phyloP scores from a whole-genome alignment of 2,329 filamentous ascomycete genomes.

The Elsinoe perseae region DNA sequence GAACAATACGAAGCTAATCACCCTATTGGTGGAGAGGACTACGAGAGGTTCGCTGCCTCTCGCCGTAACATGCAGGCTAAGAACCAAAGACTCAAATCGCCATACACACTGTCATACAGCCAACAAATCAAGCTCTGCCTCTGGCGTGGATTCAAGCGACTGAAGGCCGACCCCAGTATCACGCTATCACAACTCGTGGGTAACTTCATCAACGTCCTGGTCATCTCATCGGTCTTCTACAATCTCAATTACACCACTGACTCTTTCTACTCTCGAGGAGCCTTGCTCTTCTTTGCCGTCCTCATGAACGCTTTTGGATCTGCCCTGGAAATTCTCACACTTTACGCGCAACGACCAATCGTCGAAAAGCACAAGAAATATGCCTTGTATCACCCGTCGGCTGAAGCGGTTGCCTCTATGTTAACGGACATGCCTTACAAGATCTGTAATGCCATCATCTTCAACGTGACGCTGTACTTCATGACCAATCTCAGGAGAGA shows the following conservation, averaged over 20 bases:
- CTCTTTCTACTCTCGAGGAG: conserved; percentile 72
- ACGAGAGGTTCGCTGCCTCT: conserved; percentile 40
- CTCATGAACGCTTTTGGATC: conserved; percentile 78
- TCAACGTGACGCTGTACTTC: conserved; percentile 79
- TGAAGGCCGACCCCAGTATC: conserved; percentile 68
- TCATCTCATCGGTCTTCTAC: conserved; percentile 75
- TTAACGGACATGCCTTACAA: conserved; percentile 80
- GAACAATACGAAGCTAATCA: conserved; percentile 41
- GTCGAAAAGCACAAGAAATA: conserved; percentile 86
- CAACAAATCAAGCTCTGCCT: conserved; percentile 75
- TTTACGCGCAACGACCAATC: conserved; percentile 83
- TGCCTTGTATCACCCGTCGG: conserved; percentile 80
- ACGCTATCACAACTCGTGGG: conserved; percentile 61
- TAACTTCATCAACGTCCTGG: conserved; percentile 68
- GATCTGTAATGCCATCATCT: conserved; percentile 61
- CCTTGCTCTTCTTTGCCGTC: conserved; percentile 79
- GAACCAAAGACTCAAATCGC: conserved; percentile 56
- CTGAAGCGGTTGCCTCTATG: conserved; percentile 83
- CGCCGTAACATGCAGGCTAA: conserved; percentile 42
- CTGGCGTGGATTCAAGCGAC: conserved; percentile 68
- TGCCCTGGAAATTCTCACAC: conserved; percentile 73
- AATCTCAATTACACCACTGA: conserved; percentile 57
- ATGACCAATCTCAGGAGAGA: conserved; percentile 73
- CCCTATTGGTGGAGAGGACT: conserved; percentile 38
- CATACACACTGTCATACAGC: conserved; percentile 69